Evolutionary conservation across 2,329 filamentous ascomycete species (phyloP).

Genomic region (Cytospora chrysosperma): DNA sequence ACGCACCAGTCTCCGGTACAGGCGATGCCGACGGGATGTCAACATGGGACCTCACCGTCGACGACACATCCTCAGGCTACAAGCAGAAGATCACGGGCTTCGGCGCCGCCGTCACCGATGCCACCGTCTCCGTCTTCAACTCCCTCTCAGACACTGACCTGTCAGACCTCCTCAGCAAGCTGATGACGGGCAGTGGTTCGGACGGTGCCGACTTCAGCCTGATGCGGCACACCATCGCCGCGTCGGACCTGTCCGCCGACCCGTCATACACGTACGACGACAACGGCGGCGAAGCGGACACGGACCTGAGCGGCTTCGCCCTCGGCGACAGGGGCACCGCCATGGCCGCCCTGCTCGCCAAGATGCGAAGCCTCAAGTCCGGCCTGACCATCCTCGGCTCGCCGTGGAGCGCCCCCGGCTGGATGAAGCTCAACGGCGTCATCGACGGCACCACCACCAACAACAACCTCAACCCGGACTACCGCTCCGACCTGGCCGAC

Average conservation of each 20-base stretch:
- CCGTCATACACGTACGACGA: constrained; percentile 43
- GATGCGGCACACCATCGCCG: constrained; percentile 41
- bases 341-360: constrained; percentile 39
- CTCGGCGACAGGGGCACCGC: constrained; percentile 39
- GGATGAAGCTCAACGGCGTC: constrained; percentile 42
- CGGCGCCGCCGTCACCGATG: constrained; percentile 43
- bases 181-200: constrained; percentile 39
- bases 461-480: constrained; percentile 41
- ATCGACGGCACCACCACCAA: constrained; percentile 36
- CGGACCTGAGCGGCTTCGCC: constrained; percentile 33
- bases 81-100: constrained; percentile 43
- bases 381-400: constrained; percentile 39
- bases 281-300: constrained; percentile 33
- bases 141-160: constrained; percentile 33
- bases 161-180: constrained; percentile 34
- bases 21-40: constrained; percentile 34
- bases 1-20: constrained; percentile 36
- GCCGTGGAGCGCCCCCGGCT: constrained; percentile 41
- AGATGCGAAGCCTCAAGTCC: constrained; percentile 37
- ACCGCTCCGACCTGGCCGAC: constrained; percentile 36
- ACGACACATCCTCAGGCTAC: constrained; percentile 38
- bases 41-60: constrained; percentile 39
- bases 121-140: constrained; percentile 40
- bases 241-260: constrained; percentile 40
- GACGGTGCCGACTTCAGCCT: constrained; percentile 41